Base-by-base conservation (phyloP, 768 basidiomycete genomes). In the Mycena filopes region DNA sequence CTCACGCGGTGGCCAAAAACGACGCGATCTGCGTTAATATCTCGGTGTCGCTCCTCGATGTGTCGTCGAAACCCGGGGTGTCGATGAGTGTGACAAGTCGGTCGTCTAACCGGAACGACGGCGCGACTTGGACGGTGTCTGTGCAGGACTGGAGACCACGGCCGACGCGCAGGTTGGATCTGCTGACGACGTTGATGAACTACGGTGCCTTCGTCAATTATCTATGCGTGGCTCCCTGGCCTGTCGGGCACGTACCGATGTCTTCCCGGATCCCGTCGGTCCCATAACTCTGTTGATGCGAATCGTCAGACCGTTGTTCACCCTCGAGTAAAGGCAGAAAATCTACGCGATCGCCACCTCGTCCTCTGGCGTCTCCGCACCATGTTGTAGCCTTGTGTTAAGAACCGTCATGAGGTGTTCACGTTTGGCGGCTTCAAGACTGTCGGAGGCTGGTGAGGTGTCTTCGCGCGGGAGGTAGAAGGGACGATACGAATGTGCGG, bases 1-100 rank as follows among this genome's bases (percentile, higher is more conserved):
- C 79, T 56, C 60, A 80, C 80, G 76, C 69, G 20, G 71, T 69
- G 15, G 76, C 70, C 31, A 83, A 72, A 65, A 77, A 80, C 48
- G 80, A 36, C 62, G 86, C 82, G 29, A 87, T 86, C 79, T 83
- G 80, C 49, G 77, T 81, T 41, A 87, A 73, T 15, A 87, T 74
- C 16, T 83, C 83, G 0, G 80, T 78, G 54, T 87, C 85, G 45
- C 78, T 82, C 53, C 76, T 78, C 4, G 72, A 78, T 4, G 85
- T 83, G 69, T 88, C 86, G 64, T 87, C 87, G 60, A 88, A 88
- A 12, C 87, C 87, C 0, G 87, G 87, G 0, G 87, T 89, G 67
- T 89, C 88, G 47, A 89, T 81, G 21, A 89, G 71, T 1, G 75
- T 81, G 38, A 88, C 77, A 18, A 60, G 68, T 12, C 74, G 74